Conservation (phyloP, 1,284 basidiomycete genomes). For the Ceratobasidium sp. region DNA sequence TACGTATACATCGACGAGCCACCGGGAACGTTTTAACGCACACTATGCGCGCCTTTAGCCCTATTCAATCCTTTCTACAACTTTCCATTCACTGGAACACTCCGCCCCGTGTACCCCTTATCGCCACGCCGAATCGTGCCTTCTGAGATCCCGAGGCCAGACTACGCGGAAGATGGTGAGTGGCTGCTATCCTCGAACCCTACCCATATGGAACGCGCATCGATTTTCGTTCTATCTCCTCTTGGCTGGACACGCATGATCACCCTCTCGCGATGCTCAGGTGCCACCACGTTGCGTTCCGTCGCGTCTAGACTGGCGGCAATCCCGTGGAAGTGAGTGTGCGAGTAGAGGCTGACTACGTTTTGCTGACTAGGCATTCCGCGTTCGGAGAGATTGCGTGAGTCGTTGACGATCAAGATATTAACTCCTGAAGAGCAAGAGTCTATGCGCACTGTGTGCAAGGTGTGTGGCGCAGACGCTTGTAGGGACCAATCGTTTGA, state of each 20-base stretch:
- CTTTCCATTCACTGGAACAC: conserved; percentile 69
- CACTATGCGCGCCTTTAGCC: conserved; percentile 56
- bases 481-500: not conserved
- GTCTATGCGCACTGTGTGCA: conserved; percentile 79
- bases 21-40: not conserved
- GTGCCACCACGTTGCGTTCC: conserved; percentile 20
- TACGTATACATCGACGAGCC: not conserved
- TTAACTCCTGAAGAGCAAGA: conserved; percentile 71
- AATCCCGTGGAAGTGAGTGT: conserved; percentile 30
- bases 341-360: not conserved
- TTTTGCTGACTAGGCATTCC: conserved; percentile 61
- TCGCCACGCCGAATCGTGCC: conserved; percentile 73
- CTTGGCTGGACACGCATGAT: not conserved
- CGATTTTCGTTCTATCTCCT: not conserved
- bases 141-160: conserved; percentile 75
- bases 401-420: conserved; percentile 68
- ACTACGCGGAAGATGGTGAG: conserved; percentile 77
- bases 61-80: conserved; percentile 76
- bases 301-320: conserved; percentile 17
- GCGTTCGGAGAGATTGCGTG: conserved; percentile 60
- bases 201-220: not conserved
- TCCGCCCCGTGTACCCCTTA: conserved; percentile 78
- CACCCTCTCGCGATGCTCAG: not conserved
- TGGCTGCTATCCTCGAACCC: conserved; percentile 35
- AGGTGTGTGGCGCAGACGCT: conserved; percentile 58